These are phyloP conservation scores for Neurospora sublineolata DNA, from an alignment of 495 filamentous ascomycete genomes.

Conservation along the genomic window DNA sequence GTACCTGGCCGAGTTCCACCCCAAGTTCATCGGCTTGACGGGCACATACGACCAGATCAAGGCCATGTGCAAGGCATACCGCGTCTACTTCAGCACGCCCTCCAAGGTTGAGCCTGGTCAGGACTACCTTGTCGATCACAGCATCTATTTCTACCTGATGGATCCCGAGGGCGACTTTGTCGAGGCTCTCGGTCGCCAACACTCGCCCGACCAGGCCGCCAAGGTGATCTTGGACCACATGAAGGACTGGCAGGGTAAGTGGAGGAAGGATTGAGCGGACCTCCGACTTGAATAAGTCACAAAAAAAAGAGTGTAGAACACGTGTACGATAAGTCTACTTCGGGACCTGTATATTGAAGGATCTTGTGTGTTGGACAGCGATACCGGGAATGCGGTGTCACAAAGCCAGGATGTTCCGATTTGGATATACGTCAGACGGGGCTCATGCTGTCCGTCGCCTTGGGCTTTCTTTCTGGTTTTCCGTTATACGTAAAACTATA, in stretches of 20 bases:
- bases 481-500: background rate
- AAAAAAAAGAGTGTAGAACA: background rate
- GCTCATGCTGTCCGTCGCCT: background rate
- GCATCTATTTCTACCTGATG: slow-evolving; percentile 99
- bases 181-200: slow-evolving; percentile 88
- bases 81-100: slow-evolving; percentile 95
- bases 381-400: background rate
- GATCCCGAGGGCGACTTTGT: slow-evolving; percentile 98
- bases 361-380: background rate
- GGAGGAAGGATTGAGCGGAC: slow-evolving; percentile 3
- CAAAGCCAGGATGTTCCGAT: background rate
- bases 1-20: slow-evolving; percentile 88
- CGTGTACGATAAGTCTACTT: background rate
- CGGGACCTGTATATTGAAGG: background rate
- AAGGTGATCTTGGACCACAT: slow-evolving; percentile 79
- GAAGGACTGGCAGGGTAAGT: slow-evolving; percentile 68
- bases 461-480: background rate
- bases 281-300: background rate
- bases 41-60: slow-evolving; percentile 89
- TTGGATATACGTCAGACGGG: background rate
- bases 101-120: slow-evolving; percentile 75
- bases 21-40: slow-evolving; percentile 77
- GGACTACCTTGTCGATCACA: slow-evolving; percentile 97
- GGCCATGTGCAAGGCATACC: slow-evolving; percentile 81
- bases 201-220: slow-evolving; percentile 76